phyloP scores from a whole-genome alignment of 2,329 filamentous ascomycete genomes.

The Sclerotinia trifoliorum region DNA sequence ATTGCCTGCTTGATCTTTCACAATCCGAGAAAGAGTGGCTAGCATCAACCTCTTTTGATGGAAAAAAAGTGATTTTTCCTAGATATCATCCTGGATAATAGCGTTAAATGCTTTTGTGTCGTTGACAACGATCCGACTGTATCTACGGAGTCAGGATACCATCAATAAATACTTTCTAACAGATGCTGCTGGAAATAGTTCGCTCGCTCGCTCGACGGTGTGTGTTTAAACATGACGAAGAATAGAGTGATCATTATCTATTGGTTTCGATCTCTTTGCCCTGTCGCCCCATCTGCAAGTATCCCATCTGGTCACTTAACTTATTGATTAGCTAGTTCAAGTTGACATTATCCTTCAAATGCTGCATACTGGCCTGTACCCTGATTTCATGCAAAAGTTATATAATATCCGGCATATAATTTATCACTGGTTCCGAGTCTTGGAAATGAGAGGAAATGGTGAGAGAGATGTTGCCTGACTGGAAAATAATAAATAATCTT shows the following conservation, averaged over 20 bases:
- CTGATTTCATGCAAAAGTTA: no score
- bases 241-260: background rate
- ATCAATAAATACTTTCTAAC: no score
- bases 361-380: no score
- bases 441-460: background rate
- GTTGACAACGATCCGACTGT: no score
- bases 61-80: background rate
- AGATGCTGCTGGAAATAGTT: background rate
- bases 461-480: background rate
- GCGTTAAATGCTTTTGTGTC: no score
- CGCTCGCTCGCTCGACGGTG: background rate
- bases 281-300: background rate
- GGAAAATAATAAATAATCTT: background rate
- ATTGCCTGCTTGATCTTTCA: background rate
- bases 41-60: background rate
- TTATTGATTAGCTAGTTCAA: background rate
- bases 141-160: no score
- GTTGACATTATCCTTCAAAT: no score
- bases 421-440: background rate
- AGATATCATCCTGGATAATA: no score
- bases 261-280: background rate
- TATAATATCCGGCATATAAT: background rate
- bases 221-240: background rate
- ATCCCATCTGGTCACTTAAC: background rate
- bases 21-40: background rate